Conservation (phyloP, 352 stramenopile genomes). For the Pythium rhizo-oryzae region DNA sequence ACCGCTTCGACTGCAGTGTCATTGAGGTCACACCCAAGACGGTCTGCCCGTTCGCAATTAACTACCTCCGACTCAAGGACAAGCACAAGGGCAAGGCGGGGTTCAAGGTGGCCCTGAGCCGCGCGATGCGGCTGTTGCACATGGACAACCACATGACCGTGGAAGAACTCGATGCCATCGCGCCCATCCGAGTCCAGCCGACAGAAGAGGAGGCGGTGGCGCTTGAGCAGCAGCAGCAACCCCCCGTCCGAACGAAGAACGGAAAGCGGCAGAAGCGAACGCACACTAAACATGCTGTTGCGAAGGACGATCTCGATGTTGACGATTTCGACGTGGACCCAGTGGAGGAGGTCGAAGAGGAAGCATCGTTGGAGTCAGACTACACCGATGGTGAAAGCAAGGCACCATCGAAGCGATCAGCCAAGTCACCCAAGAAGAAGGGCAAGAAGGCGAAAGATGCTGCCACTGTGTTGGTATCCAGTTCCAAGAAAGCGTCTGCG, state of each 20-base stretch:
- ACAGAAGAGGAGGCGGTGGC: constrained; percentile 13
- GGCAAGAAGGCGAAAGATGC: background rate
- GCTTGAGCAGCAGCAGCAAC: background rate
- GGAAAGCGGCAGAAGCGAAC: constrained; percentile 18
- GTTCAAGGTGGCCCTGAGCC: constrained; percentile 23
- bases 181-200: background rate
- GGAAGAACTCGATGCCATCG: constrained; percentile 23
- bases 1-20: constrained; percentile 33
- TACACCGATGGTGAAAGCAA: constrained; percentile 16
- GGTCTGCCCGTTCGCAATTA: constrained; percentile 52
- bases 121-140: constrained; percentile 26
- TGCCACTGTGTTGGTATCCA: background rate
- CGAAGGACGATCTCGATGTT: background rate
- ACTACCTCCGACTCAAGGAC: constrained; percentile 42
- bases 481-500: constrained; percentile 9
- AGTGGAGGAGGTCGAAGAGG: constrained; percentile 8
- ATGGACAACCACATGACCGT: constrained; percentile 28
- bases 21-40: constrained; percentile 29
- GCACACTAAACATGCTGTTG: constrained; percentile 1
- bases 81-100: constrained; percentile 17
- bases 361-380: constrained; percentile 11
- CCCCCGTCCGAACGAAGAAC: background rate
- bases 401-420: background rate
- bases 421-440: background rate
- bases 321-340: background rate